Evolutionary conservation across 2,329 filamentous ascomycete genomes (phyloP).

Genomic region (Pyrenochaeta sp.): DNA sequence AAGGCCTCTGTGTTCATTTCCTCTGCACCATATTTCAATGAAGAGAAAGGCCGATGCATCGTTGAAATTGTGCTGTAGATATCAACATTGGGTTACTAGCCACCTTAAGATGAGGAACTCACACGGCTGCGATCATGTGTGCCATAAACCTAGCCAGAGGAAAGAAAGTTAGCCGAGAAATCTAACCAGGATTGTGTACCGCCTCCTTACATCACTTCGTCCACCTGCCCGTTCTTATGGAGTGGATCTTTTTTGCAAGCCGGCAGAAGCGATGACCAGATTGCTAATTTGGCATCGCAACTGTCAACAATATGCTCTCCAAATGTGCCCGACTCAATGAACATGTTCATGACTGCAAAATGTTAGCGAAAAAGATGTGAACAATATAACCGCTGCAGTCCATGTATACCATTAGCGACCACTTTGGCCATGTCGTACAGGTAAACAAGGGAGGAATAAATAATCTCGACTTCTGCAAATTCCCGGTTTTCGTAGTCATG

Average conservation of each 20-base stretch:
- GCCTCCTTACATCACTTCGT: slow-evolving; percentile 74
- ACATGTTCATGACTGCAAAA: slow-evolving; percentile 58
- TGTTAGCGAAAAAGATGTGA: slow-evolving; percentile 2
- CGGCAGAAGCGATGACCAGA: slow-evolving; percentile 82
- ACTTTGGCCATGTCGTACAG: slow-evolving; percentile 77
- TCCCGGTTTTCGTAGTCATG: slow-evolving; percentile 78
- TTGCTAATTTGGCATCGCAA: slow-evolving; percentile 70
- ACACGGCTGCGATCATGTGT: slow-evolving; percentile 72
- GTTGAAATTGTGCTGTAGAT: slow-evolving; percentile 35
- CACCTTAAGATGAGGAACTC: slow-evolving; percentile 12
- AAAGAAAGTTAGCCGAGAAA: not conserved
- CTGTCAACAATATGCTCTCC: slow-evolving; percentile 67
- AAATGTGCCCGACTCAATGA: slow-evolving; percentile 28
- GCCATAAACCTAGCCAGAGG: slow-evolving; percentile 70
- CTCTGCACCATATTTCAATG: slow-evolving; percentile 39
- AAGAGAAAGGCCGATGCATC: slow-evolving; percentile 54
- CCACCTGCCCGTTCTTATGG: slow-evolving; percentile 71
- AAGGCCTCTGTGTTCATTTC: slow-evolving; percentile 62
- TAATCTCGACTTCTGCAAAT: slow-evolving; percentile 73
- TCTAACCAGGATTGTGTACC: not conserved
- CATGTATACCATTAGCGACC: slow-evolving; percentile 67
- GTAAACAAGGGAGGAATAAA: slow-evolving; percentile 85
- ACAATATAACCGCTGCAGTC: not conserved
- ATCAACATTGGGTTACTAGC: not conserved
- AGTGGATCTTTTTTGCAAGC: slow-evolving; percentile 74